Percentiles rank a stretch among this genome's conserved stretches.
Conservation (phyloP, 441 rosid genomes). For the Daphne laureola region DNA sequence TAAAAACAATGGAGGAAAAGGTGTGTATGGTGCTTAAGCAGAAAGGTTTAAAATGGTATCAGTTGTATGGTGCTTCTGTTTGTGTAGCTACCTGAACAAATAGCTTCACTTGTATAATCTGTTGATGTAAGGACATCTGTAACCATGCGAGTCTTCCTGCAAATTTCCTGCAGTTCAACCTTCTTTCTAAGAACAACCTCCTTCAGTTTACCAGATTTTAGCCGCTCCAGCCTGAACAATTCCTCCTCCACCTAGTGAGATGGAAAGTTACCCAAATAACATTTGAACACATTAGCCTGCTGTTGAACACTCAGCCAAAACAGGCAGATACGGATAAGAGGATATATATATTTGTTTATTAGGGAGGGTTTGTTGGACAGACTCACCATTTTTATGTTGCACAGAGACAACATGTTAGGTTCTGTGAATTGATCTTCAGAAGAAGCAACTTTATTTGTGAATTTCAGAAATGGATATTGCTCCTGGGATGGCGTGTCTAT, state of each 20-base stretch:
- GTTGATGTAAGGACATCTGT: constrained; percentile 30
- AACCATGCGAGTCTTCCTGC: constrained; percentile 64
- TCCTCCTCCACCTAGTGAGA: constrained; percentile 62
- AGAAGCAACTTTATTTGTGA: constrained; percentile 54
- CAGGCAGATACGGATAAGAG: neutral
- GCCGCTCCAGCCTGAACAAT: constrained; percentile 61
- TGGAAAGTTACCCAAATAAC: constrained; percentile 5
- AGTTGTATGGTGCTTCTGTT: neutral
- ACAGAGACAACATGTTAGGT: constrained; percentile 50
- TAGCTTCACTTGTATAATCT: constrained; percentile 43
- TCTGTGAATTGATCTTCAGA: constrained; percentile 61
- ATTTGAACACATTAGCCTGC: constrained; percentile 1
- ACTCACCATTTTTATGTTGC: constrained; percentile 43
- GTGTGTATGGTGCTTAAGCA: neutral
- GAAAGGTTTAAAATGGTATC: neutral
- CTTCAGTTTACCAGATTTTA: constrained; percentile 69
- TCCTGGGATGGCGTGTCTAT: constrained; percentile 75
- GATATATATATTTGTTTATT: neutral
- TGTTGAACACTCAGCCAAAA: neutral
- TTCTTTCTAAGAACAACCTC: constrained; percentile 72
- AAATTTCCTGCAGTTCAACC: constrained; percentile 68
- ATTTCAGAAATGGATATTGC: constrained; percentile 48
- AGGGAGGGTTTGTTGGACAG: neutral
- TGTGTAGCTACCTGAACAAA: constrained; percentile 50
- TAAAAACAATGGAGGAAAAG: neutral